Conservation (phyloP, 306 rosid genomes). For the Lathyrus oleraceus region DNA sequence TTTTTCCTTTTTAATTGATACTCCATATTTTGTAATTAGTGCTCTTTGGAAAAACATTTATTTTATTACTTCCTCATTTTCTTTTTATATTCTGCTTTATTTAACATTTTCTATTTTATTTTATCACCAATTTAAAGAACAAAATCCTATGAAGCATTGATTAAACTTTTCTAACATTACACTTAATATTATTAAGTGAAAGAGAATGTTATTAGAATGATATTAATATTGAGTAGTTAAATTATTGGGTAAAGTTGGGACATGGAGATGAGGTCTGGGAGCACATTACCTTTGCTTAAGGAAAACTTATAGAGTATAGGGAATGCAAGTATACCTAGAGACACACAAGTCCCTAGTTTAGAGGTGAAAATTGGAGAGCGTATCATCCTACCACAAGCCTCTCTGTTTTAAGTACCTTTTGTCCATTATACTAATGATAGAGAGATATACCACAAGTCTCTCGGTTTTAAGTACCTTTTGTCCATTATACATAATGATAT, state of each 20-base stretch:
- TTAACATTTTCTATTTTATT: background rate
- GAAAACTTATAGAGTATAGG: background rate
- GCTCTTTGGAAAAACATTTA: background rate
- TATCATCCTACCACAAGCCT: background rate
- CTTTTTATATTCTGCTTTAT: too few species aligned
- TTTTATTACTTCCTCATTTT: background rate
- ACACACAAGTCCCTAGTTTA: background rate
- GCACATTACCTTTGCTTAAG: background rate
- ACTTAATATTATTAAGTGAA: slow-evolving; percentile 7
- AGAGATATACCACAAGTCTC: background rate
- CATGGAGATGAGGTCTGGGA: background rate
- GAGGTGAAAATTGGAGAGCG: background rate
- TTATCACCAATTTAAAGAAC: background rate
- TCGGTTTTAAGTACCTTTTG: background rate
- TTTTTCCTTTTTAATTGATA: background rate
- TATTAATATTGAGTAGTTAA: background rate
- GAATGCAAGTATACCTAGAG: background rate
- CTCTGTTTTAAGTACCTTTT: background rate
- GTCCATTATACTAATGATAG: background rate
- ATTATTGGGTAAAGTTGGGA: background rate
- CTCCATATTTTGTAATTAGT: background rate
- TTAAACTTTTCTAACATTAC: background rate
- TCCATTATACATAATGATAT: background rate
- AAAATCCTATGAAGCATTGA: background rate
- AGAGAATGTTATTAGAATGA: background rate